These are phyloP conservation scores for Macrolepiota dolichaula DNA, from an alignment of 768 basidiomycete genomes.

Conservation along the genomic window DNA sequence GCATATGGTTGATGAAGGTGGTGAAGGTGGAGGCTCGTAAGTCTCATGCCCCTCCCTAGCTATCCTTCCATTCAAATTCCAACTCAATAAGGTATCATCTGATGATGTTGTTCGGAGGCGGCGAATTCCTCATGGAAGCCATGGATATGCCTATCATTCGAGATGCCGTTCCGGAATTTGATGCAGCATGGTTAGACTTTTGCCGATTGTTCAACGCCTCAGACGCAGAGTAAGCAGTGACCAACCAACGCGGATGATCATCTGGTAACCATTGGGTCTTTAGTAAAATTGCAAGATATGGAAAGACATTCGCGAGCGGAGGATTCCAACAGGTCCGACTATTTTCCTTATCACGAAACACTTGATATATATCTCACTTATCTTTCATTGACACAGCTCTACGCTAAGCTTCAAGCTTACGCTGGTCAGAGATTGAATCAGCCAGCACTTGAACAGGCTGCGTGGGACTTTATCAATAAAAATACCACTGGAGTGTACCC, in stretches of 20 bases:
- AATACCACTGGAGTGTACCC: conserved; percentile 32
- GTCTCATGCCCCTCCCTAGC: conserved; percentile 4
- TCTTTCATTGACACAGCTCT: conserved; percentile 19
- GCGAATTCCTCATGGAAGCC: conserved; percentile 37
- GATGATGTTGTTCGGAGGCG: conserved; percentile 33
- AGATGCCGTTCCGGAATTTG: conserved; percentile 31
- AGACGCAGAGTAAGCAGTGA: conserved; percentile 26
- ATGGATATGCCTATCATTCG: conserved; percentile 29
- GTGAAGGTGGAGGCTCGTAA: conserved; percentile 28
- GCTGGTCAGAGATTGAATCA: conserved; percentile 32
- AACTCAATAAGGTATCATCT: conserved; percentile 24
- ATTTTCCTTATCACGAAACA: too few species aligned
- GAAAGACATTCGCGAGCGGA: conserved; percentile 29
- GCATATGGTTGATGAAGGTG: conserved; percentile 35
- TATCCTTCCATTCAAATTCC: not conserved
- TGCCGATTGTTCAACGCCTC: conserved; percentile 33
- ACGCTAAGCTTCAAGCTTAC: conserved; percentile 36
- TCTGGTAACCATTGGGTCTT: not conserved
- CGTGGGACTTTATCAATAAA: conserved; percentile 28
- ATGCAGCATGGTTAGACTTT: conserved; percentile 37
- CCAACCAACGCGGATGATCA: not conserved
- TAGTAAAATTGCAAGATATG: conserved; percentile 34
- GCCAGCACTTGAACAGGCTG: conserved; percentile 27
- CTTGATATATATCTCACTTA: not conserved
- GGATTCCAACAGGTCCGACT: conserved; percentile 26